Base-by-base conservation (phyloP, 1,139 yeast species). In the Hansenula lynferdii region DNA sequence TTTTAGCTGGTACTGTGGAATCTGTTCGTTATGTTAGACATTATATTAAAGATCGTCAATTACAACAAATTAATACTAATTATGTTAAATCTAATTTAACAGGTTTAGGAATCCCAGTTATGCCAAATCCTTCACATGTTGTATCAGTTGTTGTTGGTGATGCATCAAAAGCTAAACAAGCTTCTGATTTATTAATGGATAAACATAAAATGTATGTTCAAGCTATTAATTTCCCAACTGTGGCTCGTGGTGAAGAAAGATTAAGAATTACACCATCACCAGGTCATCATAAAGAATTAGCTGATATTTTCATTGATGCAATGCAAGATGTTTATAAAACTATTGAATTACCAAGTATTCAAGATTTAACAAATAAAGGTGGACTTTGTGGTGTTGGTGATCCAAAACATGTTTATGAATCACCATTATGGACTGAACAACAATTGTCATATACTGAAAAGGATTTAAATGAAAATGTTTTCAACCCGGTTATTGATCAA, bases 181-280 rank as follows among this genome's bases (percentile, higher is more conserved):
- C 97, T 8, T 84, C 95, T 17, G 98, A 94, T 62, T 65, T 85
- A 62, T 76, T 92, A 57, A 78, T 92, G 69, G 73, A 83, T 47
- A 80, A 85, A 56, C 85, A 90, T 65, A 73, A 77, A 51, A 90
- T 92, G 59, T 92, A 92, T 59, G 98, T 94, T 37, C 99, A 92
- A 67, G 96, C 97, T 39, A 92, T 92, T 63, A 92, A 92, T 69
- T 92, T 85, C 78, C 99, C 99, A 41, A 92, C 98, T 21, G 98
- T 92, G 42, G 85, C 97, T 28, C 82, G 86, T 56, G 98, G 98
- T 45, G 82, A 89, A 50, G 99, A 92, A 68, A 80, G 98, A 61
- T 77, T 92, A 58, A 80, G 99, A 67, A 82, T 92, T 58, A 92
- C 98, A 16, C 97, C 99, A 39, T 90, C 98, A 31, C 99, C 99